Evolutionary conservation across 2,329 filamentous ascomycete genomes (phyloP), one percentile per base, ranked within the genome.

Genomic region (Penicillium hordei): DNA sequence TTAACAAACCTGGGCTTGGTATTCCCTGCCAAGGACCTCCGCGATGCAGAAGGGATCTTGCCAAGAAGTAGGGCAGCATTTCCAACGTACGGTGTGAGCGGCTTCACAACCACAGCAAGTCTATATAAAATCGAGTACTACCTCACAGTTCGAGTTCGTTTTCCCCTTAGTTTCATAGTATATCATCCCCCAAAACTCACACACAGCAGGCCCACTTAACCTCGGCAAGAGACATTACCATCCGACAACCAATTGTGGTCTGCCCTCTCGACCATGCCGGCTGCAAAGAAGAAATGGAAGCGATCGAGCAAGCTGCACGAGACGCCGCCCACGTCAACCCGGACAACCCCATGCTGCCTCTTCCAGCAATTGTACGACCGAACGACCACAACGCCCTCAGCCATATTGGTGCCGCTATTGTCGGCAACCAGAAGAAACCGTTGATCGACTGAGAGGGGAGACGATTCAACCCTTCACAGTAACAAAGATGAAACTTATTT

Each of bases 71-170:
- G 92, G 74, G 84, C 91, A 10, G 90, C 88, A 27, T 97, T 97
- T 75, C 94, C 94, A 7, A 86, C 90, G 72, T 96, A 97, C 72
- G 86, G 89, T 55, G 89, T 97, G 45, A 87, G 85, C 34, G 93
- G 93, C 0, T 99, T 99, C 70, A 97, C 94, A 1, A 97, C 94
- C 0, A 90, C 90, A 8, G 95, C 91, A 34, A 93, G 89, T 36
- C 83, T 99, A 15, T 99, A 99, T 81, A 97, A 97, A 76, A 96
- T 99, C 72, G 93, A 99, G 76, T 99, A 97, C 72, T 99, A 93
- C 73, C 79, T 97, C 54, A 92, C 87, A 52, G 91, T 97, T 62
- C 97, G 96, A 86, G 93, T 96, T 42, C 45, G 65, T 58, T n/a
- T 53, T 53, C 19, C 15, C 29, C 29, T 12, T 46, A 25, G 39